Base-by-base conservation (phyloP, 306 rosid genomes). In the Quercus cerris region DNA sequence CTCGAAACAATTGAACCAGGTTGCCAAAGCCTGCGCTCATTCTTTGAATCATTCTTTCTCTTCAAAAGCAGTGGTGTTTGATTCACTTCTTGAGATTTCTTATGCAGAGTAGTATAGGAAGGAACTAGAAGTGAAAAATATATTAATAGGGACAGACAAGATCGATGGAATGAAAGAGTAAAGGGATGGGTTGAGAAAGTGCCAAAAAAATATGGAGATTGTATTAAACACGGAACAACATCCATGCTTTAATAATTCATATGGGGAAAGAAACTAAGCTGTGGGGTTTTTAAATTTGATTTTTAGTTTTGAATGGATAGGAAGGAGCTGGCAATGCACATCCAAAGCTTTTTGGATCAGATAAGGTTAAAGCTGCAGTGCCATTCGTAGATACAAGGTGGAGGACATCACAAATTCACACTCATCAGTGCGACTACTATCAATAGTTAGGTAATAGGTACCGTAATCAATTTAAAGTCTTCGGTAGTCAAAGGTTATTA, bases 41-140 rank as follows among this genome's bases (percentile, higher is more conserved):
- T 46, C 33, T 87, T 31, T 20, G 85, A 78, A 91, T 82, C 94
- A 88, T 87, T 33, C 77, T 52, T 72, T 59, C 1, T 69, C 0
- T 54, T 4, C 66, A 52, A 71, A 77, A 27, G 59, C 9, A 38
- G n/a, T 31, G 3, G 57, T 61, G 6, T 33, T 5, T 33, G 51
- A 68, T 5, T 69, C 54, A 49, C 4, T 49, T 0, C 17, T 6
- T 19, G 54, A n/a, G 69, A 18, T 69, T 64, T 61, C 70, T 2
- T 67, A 6, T 15, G 5, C 52, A 70, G 46, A 51, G 54, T 12
- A 74, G 4, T 31, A 30, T 9, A 25, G 30, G 14, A 75, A 58
- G 33, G 56, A 52, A 11, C 22, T 20, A 10, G 67, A 49, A 49
- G 54, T 41, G 12, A 41, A 41, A 38, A 12, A 49, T 49, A 12